A percentile compares a stretch with the other conserved stretches of the same genome.
phyloP scores from a whole-genome alignment of 2,329 filamentous ascomycete genomes.

The Dendrostoma leiphaemia region DNA sequence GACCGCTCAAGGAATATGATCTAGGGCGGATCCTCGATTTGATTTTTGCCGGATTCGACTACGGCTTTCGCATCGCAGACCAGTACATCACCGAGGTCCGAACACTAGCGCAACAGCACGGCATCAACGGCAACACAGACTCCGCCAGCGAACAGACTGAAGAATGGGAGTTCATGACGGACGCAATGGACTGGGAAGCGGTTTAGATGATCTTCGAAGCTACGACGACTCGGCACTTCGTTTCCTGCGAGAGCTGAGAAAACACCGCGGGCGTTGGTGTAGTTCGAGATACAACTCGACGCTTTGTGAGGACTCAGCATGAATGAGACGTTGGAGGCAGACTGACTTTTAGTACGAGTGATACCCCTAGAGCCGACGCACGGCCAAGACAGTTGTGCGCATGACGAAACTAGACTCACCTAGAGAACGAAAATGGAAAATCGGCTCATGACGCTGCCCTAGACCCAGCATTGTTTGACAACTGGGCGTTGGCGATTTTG shows the following conservation, averaged over 20 bases:
- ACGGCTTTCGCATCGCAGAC: conserved; percentile 52
- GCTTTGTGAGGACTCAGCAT: background rate
- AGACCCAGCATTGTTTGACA: too few species aligned
- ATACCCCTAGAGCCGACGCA: background rate
- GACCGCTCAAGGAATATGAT: conserved; percentile 58
- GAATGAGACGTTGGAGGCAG: background rate
- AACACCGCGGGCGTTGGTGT: too few species aligned
- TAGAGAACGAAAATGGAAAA: background rate
- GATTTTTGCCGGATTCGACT: conserved; percentile 59
- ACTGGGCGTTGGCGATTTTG: too few species aligned
- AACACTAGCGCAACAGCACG: conserved; percentile 18
- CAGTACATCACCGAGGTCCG: conserved; percentile 32
- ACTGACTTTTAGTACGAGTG: background rate
- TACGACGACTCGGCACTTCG: background rate
- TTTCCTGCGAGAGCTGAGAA: background rate
- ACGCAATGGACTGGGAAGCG: conserved; percentile 59
- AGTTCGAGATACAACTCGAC: too few species aligned
- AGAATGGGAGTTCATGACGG: conserved; percentile 57
- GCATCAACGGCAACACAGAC: conserved; percentile 22
- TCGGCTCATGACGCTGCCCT: background rate
- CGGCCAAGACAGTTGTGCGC: background rate
- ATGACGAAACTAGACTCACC: background rate
- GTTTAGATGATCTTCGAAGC: conserved; percentile 19
- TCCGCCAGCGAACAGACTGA: conserved; percentile 23
- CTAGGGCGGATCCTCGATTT: conserved; percentile 56